A percentile compares a stretch with the other conserved stretches of the same genome.
Conservation (phyloP, 495 filamentous ascomycete species). For the Xanthoparmelia taractica region DNA sequence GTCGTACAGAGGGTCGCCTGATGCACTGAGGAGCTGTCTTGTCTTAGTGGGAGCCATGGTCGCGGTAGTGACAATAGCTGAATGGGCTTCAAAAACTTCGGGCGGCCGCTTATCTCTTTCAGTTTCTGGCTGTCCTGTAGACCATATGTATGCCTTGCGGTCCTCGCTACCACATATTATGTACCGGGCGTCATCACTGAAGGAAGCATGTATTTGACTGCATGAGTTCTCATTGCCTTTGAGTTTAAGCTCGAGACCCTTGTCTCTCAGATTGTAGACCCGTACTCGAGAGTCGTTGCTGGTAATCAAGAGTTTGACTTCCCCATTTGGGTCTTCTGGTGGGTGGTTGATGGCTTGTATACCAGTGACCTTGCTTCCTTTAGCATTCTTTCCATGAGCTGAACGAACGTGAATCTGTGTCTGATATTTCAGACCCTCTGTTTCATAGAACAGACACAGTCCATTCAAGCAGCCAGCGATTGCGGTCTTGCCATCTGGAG, state of each 20-base stretch:
- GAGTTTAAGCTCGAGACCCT: slow-evolving; percentile 78
- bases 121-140: slow-evolving; percentile 45
- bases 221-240: slow-evolving; percentile 89
- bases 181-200: slow-evolving; percentile 80
- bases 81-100: slow-evolving; percentile 86
- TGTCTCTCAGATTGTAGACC: slow-evolving; percentile 78
- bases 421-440: slow-evolving; percentile 77
- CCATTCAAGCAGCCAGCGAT: slow-evolving; percentile 87
- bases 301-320: slow-evolving; percentile 80
- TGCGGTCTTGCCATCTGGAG: slow-evolving; percentile 81
- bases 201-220: slow-evolving; percentile 82
- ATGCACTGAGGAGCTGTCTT: slow-evolving; percentile 65
- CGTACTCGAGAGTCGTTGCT: slow-evolving; percentile 95
- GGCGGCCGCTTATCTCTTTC: slow-evolving; percentile 69
- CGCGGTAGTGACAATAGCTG: slow-evolving; percentile 77
- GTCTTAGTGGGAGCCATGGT: slow-evolving; percentile 76
- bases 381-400: slow-evolving; percentile 83
- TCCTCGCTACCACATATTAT: slow-evolving; percentile 95
- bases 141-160: slow-evolving; percentile 83
- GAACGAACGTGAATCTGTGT: slow-evolving; percentile 86
- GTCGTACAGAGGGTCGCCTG: slow-evolving; percentile 89
- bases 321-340: slow-evolving; percentile 53
- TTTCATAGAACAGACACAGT: slow-evolving; percentile 86
- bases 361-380: slow-evolving; percentile 94
- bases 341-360: slow-evolving; percentile 70